Percentiles rank a stretch among this genome's conserved stretches.
phyloP scores from a whole-genome alignment of 208 protist species.

The Acanthamoeba castellanii region DNA sequence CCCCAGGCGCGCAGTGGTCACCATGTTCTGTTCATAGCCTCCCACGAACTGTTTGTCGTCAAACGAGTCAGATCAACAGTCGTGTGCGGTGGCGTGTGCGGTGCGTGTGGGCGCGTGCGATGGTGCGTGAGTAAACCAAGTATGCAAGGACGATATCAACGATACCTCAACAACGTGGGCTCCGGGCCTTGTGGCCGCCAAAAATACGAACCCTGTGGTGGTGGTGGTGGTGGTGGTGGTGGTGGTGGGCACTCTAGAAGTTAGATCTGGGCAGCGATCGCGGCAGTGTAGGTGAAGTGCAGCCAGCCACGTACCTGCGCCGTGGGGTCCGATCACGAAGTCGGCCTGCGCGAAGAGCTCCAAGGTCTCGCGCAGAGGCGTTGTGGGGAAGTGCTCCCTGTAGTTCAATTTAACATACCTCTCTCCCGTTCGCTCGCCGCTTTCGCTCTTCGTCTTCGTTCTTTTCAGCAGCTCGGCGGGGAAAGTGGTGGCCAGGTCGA shows the following conservation, averaged over 20 bases:
- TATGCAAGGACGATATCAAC: too few species aligned
- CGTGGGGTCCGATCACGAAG: slow-evolving; percentile 10
- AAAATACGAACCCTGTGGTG: neutral
- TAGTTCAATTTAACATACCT: neutral
- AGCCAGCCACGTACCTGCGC: neutral
- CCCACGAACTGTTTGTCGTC: neutral
- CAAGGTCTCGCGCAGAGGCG: neutral
- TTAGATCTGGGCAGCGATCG: neutral
- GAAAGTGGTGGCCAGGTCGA: neutral
- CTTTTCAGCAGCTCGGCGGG: neutral
- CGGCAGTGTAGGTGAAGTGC: neutral
- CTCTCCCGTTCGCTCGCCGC: neutral
- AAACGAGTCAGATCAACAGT: too few species aligned
- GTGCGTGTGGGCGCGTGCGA: too few species aligned
- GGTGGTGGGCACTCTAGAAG: too few species aligned
- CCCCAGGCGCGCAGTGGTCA: neutral
- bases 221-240: neutral
- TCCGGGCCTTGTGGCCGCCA: neutral
- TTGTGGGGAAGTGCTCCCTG: neutral
- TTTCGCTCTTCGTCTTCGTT: neutral
- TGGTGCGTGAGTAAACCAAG: too few species aligned
- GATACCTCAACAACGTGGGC: neutral
- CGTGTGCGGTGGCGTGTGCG: too few species aligned
- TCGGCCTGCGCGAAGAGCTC: slow-evolving; percentile 2
- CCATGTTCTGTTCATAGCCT: neutral